phyloP scores from a whole-genome alignment of 1,284 basidiomycete genomes.

The Violaceomyces palustris region DNA sequence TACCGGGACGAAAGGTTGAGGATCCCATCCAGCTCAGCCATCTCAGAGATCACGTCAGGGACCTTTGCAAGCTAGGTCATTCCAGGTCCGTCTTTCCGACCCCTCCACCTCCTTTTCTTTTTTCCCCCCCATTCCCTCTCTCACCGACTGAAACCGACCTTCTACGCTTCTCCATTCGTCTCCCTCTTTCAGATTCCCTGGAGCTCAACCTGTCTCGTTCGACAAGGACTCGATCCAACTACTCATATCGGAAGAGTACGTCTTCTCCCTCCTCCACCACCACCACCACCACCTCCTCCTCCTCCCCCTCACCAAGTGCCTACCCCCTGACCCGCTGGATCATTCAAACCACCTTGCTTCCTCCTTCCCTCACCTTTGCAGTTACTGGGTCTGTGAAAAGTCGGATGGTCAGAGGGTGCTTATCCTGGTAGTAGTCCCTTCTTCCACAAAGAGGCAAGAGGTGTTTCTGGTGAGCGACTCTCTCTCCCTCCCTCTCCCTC shows the following conservation, averaged over 20 bases:
- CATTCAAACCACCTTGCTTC: neutral
- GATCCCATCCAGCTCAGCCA: slow-evolving; percentile 12
- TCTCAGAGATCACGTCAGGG: slow-evolving; percentile 24
- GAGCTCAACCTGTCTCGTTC: slow-evolving; percentile 46
- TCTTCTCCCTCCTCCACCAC: neutral
- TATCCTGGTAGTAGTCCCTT: slow-evolving; percentile 67
- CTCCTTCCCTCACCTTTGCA: slow-evolving; percentile 55
- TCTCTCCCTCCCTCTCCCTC: neutral
- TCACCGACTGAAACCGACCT: too few relatives aligned
- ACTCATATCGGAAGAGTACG: slow-evolving; percentile 26
- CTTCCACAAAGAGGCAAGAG: slow-evolving; percentile 60
- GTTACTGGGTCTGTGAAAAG: slow-evolving; percentile 99
- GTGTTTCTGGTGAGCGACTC: slow-evolving; percentile 58
- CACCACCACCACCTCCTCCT: too few relatives aligned
- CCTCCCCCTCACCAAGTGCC: too few relatives aligned
- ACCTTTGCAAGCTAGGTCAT: slow-evolving; percentile 21
- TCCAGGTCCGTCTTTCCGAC: too few relatives aligned
- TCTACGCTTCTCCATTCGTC: too few relatives aligned
- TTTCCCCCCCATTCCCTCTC: too few relatives aligned
- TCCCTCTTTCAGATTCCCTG: slow-evolving; percentile 42
- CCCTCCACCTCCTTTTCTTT: too few relatives aligned
- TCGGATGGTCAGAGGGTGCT: slow-evolving; percentile 94
- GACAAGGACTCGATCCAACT: slow-evolving; percentile 26
- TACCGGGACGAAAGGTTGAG: slow-evolving; percentile 22
- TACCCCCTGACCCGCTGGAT: too few relatives aligned